A percentile compares a stretch with the other conserved stretches of the same genome.
phyloP scores from a whole-genome alignment of 371 early-diverging fungal genomes.

The Actinomucor elegans region DNA sequence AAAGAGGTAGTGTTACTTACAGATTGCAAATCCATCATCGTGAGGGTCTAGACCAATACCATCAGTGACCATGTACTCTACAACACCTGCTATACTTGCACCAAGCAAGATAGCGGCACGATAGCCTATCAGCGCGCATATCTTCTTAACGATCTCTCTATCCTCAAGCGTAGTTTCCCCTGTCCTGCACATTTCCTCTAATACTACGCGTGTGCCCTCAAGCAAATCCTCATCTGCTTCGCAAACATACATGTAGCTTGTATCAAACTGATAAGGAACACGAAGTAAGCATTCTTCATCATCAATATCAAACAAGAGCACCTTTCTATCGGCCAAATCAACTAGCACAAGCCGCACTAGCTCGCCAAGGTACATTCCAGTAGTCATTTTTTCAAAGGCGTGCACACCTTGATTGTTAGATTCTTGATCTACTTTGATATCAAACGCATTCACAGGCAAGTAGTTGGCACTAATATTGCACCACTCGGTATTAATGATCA shows the following conservation, averaged over 20 bases:
- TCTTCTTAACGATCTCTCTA: constrained; percentile 43
- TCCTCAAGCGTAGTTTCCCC: constrained; percentile 35
- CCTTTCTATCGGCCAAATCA: constrained; percentile 67
- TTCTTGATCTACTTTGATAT: constrained; percentile 72
- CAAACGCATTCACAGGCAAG: constrained; percentile 81
- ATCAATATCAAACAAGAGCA: constrained; percentile 60
- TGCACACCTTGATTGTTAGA: constrained; percentile 76
- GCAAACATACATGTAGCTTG: constrained; percentile 73
- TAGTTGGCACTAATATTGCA: constrained; percentile 64
- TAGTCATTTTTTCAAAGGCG: constrained; percentile 92
- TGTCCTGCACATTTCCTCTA: constrained; percentile 48
- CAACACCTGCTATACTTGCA: constrained; percentile 43
- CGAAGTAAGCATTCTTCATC: constrained; percentile 40
- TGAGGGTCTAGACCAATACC: constrained; percentile 34
- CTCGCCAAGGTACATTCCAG: constrained; percentile 95
- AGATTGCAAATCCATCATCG: constrained; percentile 36
- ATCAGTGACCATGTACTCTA: constrained; percentile 33
- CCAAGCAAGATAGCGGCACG: constrained; percentile 45
- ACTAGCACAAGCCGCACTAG: constrained; percentile 76
- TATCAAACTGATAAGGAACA: constrained; percentile 75
- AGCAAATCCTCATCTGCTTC: constrained; percentile 41
- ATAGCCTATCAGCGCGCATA: constrained; percentile 41
- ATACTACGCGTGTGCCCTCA: constrained; percentile 44
- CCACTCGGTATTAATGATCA: constrained; percentile 92
- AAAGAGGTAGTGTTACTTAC: constrained; percentile 24